A percentile compares a stretch with the other conserved stretches of the same genome.
Conservation (phyloP, 169 alveolate genomes). For the Cystoisospora suis region DNA sequence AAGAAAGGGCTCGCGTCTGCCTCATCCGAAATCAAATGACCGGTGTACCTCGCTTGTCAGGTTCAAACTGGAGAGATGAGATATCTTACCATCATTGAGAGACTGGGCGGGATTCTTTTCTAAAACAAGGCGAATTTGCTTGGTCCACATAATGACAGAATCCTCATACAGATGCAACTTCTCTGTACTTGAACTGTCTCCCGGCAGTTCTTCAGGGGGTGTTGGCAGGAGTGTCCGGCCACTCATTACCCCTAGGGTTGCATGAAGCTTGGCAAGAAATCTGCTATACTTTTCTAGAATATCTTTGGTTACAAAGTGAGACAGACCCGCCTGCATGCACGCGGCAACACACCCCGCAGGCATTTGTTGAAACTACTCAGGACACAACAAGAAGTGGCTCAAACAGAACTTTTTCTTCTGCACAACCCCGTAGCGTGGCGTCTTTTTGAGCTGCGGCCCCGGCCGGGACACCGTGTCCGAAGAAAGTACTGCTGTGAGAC, state of each 20-base stretch:
- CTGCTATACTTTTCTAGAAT: slow-evolving; percentile 92
- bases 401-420: too few species aligned
- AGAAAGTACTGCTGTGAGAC: too few species aligned
- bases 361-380: too few species aligned
- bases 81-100: slow-evolving; percentile 84
- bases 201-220: slow-evolving; percentile 74
- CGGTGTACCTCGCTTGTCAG: too few species aligned
- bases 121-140: slow-evolving; percentile 90
- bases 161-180: slow-evolving; percentile 92
- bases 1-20: too few species aligned
- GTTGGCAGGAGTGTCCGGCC: slow-evolving; percentile 92
- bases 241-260: slow-evolving; percentile 88
- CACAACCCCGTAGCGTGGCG: too few species aligned
- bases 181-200: slow-evolving; percentile 79
- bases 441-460: too few species aligned
- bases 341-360: too few species aligned
- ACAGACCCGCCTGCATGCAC: slow-evolving; percentile 86
- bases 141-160: slow-evolving; percentile 93
- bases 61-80: too few species aligned
- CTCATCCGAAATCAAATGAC: too few species aligned
- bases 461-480: too few species aligned
- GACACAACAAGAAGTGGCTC: too few species aligned
- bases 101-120: slow-evolving; percentile 93
- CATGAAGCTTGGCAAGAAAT: slow-evolving; percentile 90
- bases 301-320: slow-evolving; percentile 90